These are phyloP conservation scores for Kodamaea neixiangensis DNA, from an alignment of 805 yeast species.

Conservation along the genomic window DNA sequence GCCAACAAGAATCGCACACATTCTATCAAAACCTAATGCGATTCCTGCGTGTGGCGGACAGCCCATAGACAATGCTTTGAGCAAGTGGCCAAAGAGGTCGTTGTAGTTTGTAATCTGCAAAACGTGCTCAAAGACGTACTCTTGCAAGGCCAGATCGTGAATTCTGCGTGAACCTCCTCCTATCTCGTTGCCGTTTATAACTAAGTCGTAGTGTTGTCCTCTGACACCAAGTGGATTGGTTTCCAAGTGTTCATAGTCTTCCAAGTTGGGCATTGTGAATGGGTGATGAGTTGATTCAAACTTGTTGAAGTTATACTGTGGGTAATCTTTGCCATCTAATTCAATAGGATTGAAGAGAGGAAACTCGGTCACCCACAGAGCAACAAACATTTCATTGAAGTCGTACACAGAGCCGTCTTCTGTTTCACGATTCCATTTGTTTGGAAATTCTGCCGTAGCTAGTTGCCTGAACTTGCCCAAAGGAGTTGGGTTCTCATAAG, in stretches of 20 bases:
- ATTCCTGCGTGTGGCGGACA: conserved; percentile 99
- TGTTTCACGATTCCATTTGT: conserved; percentile 47
- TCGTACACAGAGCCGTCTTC: conserved; percentile 18
- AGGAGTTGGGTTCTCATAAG: conserved; percentile 96
- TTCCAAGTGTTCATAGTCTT: conserved; percentile 61
- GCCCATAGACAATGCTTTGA: conserved; percentile 80
- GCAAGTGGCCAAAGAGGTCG: conserved; percentile 77
- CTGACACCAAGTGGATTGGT: conserved; percentile 60
- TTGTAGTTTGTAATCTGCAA: conserved; percentile 61
- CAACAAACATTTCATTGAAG: conserved; percentile 50
- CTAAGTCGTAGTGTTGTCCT: conserved; percentile 95
- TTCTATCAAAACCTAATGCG: conserved; percentile 91
- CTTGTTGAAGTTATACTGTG: conserved; percentile 52
- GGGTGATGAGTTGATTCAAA: conserved; percentile 92
- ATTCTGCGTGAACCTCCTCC: conserved; percentile 98
- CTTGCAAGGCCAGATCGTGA: conserved; percentile 81
- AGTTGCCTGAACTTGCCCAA: conserved; percentile 82
- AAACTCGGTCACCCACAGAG: conserved; percentile 87
- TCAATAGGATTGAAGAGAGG: conserved; percentile 87
- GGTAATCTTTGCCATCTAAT: conserved; percentile 45
- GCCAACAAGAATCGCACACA: conserved; percentile 88
- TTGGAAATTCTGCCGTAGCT: conserved; percentile 57
- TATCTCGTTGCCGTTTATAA: conserved; percentile 89
- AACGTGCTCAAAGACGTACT: conserved; percentile 65
- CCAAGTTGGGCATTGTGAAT: conserved; percentile 84